These are phyloP conservation scores for Ceratobasidium sp. DNA, from an alignment of 1,284 basidiomycete species.

Conservation along the genomic window DNA sequence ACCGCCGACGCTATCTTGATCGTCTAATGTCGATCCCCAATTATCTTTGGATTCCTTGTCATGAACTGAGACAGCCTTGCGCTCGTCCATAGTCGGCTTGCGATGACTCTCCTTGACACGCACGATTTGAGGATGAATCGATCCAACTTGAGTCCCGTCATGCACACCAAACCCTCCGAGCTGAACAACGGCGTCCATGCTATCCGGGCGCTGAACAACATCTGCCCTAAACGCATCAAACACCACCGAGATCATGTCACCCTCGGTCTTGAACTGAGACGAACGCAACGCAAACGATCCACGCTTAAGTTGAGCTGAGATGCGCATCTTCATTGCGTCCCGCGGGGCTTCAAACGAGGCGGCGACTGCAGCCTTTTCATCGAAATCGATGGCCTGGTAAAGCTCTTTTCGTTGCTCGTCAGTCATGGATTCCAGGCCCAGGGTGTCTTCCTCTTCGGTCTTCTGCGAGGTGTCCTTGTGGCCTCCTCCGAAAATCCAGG, in stretches of 20 bases:
- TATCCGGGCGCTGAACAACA: slow-evolving; percentile 86
- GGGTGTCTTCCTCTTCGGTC: slow-evolving; percentile 56
- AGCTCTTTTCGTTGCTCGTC: slow-evolving; percentile 93
- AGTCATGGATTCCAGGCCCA: slow-evolving; percentile 72
- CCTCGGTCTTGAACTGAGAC: slow-evolving; percentile 60
- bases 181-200: slow-evolving; percentile 82
- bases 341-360: slow-evolving; percentile 74
- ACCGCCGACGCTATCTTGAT: slow-evolving; percentile 32
- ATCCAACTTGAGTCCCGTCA: slow-evolving; percentile 86
- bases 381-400: slow-evolving; percentile 94
- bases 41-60: slow-evolving; percentile 47
- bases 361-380: slow-evolving; percentile 79
- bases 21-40: slow-evolving; percentile 46
- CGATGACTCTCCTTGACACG: slow-evolving; percentile 73
- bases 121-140: slow-evolving; percentile 91
- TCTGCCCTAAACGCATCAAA: slow-evolving; percentile 91
- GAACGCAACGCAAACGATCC: slow-evolving; percentile 84
- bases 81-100: slow-evolving; percentile 46
- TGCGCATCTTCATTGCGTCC: slow-evolving; percentile 82
- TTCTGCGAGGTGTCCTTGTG: slow-evolving; percentile 42
- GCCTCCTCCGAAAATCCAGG: slow-evolving; percentile 30
- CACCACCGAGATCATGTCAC: slow-evolving; percentile 85
- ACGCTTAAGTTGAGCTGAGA: slow-evolving; percentile 81
- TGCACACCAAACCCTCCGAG: slow-evolving; percentile 90
- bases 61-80: slow-evolving; percentile 43